phyloP scores from a whole-genome alignment of 2,329 filamentous ascomycete species.

The Bipolaris victoriae region DNA sequence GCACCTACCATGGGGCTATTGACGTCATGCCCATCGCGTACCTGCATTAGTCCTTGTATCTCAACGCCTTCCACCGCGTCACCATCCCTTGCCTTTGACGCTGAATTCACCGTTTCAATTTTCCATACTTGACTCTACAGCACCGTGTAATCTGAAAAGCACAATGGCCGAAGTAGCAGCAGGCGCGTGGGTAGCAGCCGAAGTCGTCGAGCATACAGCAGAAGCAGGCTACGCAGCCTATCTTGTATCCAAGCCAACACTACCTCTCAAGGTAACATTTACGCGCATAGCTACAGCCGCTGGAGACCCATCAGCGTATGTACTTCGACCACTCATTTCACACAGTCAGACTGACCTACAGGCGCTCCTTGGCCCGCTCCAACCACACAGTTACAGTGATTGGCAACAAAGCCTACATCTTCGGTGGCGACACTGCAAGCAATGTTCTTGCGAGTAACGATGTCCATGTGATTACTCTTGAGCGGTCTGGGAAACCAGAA shows the following conservation, averaged over 20 bases:
- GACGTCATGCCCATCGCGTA: conserved; percentile 13
- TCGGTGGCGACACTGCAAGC: conserved; percentile 49
- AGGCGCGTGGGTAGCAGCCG: conserved; percentile 45
- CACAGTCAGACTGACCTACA: conserved; percentile 17
- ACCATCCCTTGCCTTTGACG: neutral
- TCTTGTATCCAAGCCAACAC: conserved; percentile 51
- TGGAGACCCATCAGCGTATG: conserved; percentile 42
- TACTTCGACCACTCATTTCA: neutral
- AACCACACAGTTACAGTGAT: conserved; percentile 51
- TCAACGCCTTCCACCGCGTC: neutral
- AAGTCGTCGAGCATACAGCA: conserved; percentile 50
- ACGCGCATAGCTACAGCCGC: conserved; percentile 49
- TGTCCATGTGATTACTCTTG: conserved; percentile 50
- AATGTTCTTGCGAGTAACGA: conserved; percentile 52
- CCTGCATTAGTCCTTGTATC: conserved; percentile 11
- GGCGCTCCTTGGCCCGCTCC: conserved; percentile 41
- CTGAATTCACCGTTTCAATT: neutral
- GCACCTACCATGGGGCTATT: conserved; percentile 9
- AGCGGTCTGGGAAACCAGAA: conserved; percentile 39
- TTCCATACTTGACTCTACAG: neutral
- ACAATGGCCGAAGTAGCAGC: conserved; percentile 51
- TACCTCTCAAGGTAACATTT: conserved; percentile 53
- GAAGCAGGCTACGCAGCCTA: conserved; percentile 51
- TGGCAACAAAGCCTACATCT: conserved; percentile 53
- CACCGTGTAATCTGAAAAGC: neutral